Evolutionary conservation across 129 eudicot genomes (phyloP).

Genomic region (sunflower (Helianthus annuus)): DNA sequence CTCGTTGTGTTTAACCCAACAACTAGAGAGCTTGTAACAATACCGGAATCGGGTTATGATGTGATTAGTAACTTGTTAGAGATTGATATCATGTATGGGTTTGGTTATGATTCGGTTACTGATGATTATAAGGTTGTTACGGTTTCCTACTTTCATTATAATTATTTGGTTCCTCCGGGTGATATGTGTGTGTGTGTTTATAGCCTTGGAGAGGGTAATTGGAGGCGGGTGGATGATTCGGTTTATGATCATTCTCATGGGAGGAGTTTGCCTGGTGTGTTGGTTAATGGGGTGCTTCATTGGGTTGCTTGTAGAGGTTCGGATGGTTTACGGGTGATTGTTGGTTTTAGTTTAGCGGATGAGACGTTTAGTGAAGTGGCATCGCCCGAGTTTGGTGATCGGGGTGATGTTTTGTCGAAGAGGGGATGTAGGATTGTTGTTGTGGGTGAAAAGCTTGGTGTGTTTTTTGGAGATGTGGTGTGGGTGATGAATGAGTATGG

Average conservation of each 20-base stretch:
- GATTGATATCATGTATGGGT: conserved; percentile 47
- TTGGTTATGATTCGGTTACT: conserved; percentile 50
- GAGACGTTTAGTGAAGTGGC: conserved; percentile 48
- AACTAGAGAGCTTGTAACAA: conserved; percentile 21
- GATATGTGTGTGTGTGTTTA: conserved; percentile 41
- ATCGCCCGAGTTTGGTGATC: conserved; percentile 20
- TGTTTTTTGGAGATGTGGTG: conserved; percentile 19
- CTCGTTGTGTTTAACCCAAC: conserved; percentile 47
- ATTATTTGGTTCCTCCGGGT: conserved; percentile 37
- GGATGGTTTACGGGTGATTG: conserved; percentile 24
- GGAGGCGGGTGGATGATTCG: conserved; percentile 47
- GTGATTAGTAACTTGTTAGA: background rate
- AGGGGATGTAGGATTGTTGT: conserved; percentile 6
- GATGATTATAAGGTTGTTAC: conserved; percentile 65
- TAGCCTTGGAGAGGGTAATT: conserved; percentile 35
- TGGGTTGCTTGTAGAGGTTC: conserved; percentile 39
- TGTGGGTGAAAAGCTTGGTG: conserved; percentile 30
- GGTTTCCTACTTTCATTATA: conserved; percentile 36
- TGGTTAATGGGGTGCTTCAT: conserved; percentile 52
- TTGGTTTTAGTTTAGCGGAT: conserved; percentile 45
- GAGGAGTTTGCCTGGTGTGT: conserved; percentile 35
- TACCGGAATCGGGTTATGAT: conserved; percentile 32
- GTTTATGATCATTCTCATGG: conserved; percentile 55
- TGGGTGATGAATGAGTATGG: conserved; percentile 34
- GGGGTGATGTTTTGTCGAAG: background rate